A percentile compares a stretch with the other conserved stretches of the same genome.
phyloP scores from a whole-genome alignment of 1,139 yeast genomes.

The Kodamaea anthophila region DNA sequence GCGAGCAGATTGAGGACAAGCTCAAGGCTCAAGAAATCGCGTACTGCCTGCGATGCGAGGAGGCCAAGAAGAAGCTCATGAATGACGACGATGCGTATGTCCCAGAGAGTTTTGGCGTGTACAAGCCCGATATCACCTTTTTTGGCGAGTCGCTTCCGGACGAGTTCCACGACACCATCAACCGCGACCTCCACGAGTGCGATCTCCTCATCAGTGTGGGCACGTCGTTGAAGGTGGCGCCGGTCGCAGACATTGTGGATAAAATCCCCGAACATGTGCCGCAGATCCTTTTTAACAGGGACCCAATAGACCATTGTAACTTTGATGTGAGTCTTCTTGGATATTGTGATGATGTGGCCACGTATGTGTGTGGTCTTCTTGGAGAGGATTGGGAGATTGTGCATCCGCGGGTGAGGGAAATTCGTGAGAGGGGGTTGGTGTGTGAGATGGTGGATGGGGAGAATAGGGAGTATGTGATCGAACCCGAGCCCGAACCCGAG shows the following conservation, averaged over 20 bases:
- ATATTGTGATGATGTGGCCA: slow-evolving; percentile 81
- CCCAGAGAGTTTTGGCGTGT: slow-evolving; percentile 63
- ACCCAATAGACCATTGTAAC: slow-evolving; percentile 56
- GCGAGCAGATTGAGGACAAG: slow-evolving; percentile 57
- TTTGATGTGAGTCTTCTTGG: slow-evolving; percentile 82
- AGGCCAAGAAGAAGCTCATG: slow-evolving; percentile 27
- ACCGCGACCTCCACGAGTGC: slow-evolving; percentile 51
- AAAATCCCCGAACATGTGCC: slow-evolving; percentile 67
- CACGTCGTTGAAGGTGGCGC: slow-evolving; percentile 91
- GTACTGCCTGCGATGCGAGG: slow-evolving; percentile 59
- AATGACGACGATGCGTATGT: slow-evolving; percentile 24
- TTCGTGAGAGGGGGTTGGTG: slow-evolving; percentile 15
- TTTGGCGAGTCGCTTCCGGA: slow-evolving; percentile 85
- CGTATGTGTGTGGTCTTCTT: slow-evolving; percentile 44
- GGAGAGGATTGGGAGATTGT: slow-evolving; percentile 56
- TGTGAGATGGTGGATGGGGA: slow-evolving; percentile 17
- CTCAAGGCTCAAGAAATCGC: slow-evolving; percentile 62
- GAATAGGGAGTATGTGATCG: slow-evolving; percentile 12
- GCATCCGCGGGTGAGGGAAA: slow-evolving; percentile 35
- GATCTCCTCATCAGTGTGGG: slow-evolving; percentile 86
- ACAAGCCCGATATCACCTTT: slow-evolving; percentile 93
- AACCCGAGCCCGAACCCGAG: too few species aligned
- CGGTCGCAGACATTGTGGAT: slow-evolving; percentile 75
- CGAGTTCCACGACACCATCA: slow-evolving; percentile 59
- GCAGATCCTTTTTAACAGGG: slow-evolving; percentile 76